Conservation (phyloP, 1,284 basidiomycete genomes). For the Apiotrichum sp. region DNA sequence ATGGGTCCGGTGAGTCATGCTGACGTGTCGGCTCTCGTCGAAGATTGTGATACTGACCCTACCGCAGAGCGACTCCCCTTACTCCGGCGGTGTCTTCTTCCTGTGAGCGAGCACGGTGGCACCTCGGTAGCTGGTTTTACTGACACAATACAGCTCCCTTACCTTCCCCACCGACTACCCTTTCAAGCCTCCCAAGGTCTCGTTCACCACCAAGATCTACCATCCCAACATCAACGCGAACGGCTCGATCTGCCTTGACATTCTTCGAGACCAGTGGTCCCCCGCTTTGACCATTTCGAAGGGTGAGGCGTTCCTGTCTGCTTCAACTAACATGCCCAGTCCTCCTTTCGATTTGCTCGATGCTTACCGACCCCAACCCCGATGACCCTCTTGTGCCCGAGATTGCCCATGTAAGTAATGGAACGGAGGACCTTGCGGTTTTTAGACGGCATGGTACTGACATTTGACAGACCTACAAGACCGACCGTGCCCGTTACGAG, state of each 20-base stretch:
- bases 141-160: constrained; percentile 35
- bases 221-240: constrained; percentile 59
- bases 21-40: not conserved
- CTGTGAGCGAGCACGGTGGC: constrained; percentile 50
- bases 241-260: constrained; percentile 97
- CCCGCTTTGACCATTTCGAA: constrained; percentile 98
- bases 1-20: constrained; percentile 78
- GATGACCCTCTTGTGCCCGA: constrained; percentile 71
- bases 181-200: constrained; percentile 98
- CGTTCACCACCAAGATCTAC: constrained; percentile 98
- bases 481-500: constrained; percentile 85
- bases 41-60: constrained; percentile 1
- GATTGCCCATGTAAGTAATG: constrained; percentile 50
- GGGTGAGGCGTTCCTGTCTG: constrained; percentile 53
- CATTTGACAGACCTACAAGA: constrained; percentile 76
- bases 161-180: constrained; percentile 71
- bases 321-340: constrained; percentile 51
- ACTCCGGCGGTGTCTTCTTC: constrained; percentile 95
- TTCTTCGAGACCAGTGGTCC: constrained; percentile 94
- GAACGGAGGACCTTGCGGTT: not conserved
- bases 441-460: not conserved
- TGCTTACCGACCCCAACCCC: constrained; percentile 95
- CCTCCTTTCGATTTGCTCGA: constrained; percentile 88
- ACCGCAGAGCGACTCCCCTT: constrained; percentile 79
- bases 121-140: not conserved